Base-by-base conservation (phyloP, 352 stramenopile species). In the Phytophthora brassicae region DNA sequence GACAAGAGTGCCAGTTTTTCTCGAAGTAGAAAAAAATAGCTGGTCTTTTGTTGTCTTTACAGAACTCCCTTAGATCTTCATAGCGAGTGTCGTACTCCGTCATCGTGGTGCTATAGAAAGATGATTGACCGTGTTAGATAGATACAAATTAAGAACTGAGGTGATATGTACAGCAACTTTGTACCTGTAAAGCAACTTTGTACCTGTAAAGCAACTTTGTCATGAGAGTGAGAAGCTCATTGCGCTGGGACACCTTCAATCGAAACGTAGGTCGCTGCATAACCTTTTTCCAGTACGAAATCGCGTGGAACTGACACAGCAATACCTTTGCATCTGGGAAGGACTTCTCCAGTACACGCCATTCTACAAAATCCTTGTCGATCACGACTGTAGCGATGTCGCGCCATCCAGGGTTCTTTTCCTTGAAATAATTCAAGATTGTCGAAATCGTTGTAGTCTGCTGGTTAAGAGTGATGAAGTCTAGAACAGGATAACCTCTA, bases 351-450 rank as follows among this genome's bases (percentile, higher is more conserved):
- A 75, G 26, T 2, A 60, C 46, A 2, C 24, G 14, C 51, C 61
- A 71, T 24, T 75, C 56, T 8, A 60, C 44, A 23, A 64, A 71
- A 31, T 71, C 61, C 44, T 75, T 68, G 33, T 68, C 61, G 3
- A 43, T 43, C 14, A 43, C 36, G 2, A 43, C 36, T 11, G 16
- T 23, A 16, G 16, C 2, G n/a, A 43, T 43, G 17, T 3, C 16
- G 16, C 2, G 11, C 60, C 60, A 70, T 13, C n/a, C 31, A 6
- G 23, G 12, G 43, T 68, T 63, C 22, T 44, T 55, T 22, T 43
- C 16, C 23, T 71, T 71, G 38, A 71, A 64, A 22, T 64, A 57
- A 9, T 56, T 28, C 2, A 65, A 22, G 12, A 68, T 61, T 1
- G 33, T 20, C 0, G 17, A 17, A 13, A 72, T 55, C 7, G 50